A percentile compares a stretch with the other conserved stretches of the same genome.
Evolutionary conservation across 768 basidiomycete genomes (phyloP).

Genomic region (Serendipita indica): DNA sequence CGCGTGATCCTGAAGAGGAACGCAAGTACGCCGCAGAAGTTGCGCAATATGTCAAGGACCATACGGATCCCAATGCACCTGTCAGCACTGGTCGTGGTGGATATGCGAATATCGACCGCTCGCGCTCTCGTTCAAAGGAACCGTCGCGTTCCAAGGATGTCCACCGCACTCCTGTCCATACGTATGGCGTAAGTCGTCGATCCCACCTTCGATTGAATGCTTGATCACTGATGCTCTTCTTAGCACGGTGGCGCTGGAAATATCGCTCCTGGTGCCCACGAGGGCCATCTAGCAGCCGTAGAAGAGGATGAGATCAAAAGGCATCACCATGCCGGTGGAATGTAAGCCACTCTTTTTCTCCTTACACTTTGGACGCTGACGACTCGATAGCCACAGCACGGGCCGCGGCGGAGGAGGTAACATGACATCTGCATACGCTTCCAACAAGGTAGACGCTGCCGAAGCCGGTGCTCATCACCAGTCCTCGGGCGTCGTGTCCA

Average conservation of each 20-base stretch:
- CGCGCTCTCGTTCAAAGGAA: constrained; percentile 7
- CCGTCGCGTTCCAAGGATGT: neutral
- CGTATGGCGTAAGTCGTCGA: neutral
- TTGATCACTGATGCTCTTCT: neutral
- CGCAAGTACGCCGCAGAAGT: constrained; percentile 12
- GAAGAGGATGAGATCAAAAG: constrained; percentile 13
- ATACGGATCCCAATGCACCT: constrained; percentile 18
- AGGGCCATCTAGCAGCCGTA: constrained; percentile 17
- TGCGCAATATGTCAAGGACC: constrained; percentile 17
- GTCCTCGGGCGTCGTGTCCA: neutral
- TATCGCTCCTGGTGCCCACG: constrained; percentile 18
- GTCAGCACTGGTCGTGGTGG: constrained; percentile 24
- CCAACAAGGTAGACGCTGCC: constrained; percentile 15
- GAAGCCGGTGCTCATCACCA: neutral
- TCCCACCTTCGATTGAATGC: neutral
- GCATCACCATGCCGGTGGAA: constrained; percentile 11
- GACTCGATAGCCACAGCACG: constrained; percentile 28
- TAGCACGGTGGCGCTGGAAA: constrained; percentile 10
- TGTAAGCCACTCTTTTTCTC: constrained; percentile 26
- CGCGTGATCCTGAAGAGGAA: constrained; percentile 31
- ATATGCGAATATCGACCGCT: constrained; percentile 21
- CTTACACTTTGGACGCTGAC: constrained; percentile 19
- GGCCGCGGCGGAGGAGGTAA: constrained; percentile 58
- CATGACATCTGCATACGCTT: constrained; percentile 21
- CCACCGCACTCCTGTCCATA: neutral